A percentile compares a stretch with the other conserved stretches of the same genome.
Evolutionary conservation across 495 filamentous ascomycete species (phyloP).

Genomic region (Rhypophila decipiens): DNA sequence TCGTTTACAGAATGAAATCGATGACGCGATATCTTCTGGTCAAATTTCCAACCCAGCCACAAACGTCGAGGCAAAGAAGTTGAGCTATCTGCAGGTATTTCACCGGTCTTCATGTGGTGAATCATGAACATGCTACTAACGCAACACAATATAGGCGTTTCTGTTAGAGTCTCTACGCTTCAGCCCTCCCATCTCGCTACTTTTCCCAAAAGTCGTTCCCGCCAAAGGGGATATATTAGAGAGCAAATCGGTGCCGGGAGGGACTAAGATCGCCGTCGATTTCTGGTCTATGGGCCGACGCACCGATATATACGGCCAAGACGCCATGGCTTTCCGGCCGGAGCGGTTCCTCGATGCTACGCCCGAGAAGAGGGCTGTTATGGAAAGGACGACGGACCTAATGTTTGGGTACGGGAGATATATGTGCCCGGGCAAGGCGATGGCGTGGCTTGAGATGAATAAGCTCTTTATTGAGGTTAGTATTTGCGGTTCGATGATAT

Average conservation of each 20-base stretch:
- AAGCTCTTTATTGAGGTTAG: constrained; percentile 54
- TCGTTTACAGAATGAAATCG: constrained; percentile 52
- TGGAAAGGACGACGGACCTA: constrained; percentile 34
- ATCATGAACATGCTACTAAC: constrained; percentile 27
- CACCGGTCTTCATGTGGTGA: constrained; percentile 13
- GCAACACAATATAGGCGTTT: constrained; percentile 24
- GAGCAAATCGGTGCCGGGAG: constrained; percentile 45
- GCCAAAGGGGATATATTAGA: constrained; percentile 45
- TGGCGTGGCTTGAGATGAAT: constrained; percentile 45
- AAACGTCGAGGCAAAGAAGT: constrained; percentile 30
- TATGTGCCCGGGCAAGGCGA: constrained; percentile 37
- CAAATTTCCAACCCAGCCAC: constrained; percentile 31
- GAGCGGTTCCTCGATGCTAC: constrained; percentile 49
- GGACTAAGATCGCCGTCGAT: constrained; percentile 47
- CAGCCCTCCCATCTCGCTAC: constrained; percentile 26
- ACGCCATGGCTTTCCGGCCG: constrained; percentile 45
- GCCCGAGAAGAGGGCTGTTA: constrained; percentile 23
- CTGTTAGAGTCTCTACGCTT: constrained; percentile 48
- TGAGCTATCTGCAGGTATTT: constrained; percentile 33
- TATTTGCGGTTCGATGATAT: no score
- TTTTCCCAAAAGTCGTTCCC: constrained; percentile 41
- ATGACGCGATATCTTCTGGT: constrained; percentile 22
- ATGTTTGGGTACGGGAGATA: constrained; percentile 40
- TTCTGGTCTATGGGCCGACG: constrained; percentile 25
- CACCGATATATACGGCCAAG: constrained; percentile 38